Evolutionary conservation across 257 asterid genomes (phyloP).

Genomic region (Echites panduratus): DNA sequence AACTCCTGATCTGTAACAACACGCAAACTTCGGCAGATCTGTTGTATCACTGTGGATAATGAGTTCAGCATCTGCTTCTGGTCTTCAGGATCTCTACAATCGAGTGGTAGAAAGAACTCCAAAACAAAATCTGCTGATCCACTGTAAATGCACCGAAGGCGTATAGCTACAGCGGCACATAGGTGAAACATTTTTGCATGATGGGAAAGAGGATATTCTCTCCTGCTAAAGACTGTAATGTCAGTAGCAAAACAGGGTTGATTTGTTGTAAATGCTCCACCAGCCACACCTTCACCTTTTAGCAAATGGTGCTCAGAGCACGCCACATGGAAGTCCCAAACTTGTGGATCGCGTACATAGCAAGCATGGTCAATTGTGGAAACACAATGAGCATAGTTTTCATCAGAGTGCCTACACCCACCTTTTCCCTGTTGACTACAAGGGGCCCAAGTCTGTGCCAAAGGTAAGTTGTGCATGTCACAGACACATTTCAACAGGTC

Average conservation of each 20-base stretch:
- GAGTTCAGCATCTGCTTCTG: slow-evolving; percentile 58
- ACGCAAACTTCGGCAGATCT: slow-evolving; percentile 51
- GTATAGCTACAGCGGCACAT: slow-evolving; percentile 68
- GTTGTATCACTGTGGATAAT: slow-evolving; percentile 49
- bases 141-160: slow-evolving; percentile 55
- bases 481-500: slow-evolving; percentile 51
- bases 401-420: slow-evolving; percentile 63
- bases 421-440: slow-evolving; percentile 60
- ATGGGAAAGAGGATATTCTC: slow-evolving; percentile 76
- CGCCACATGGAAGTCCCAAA: slow-evolving; percentile 55
- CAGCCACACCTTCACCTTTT: slow-evolving; percentile 76
- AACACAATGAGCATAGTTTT: slow-evolving; percentile 51
- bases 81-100: slow-evolving; percentile 46
- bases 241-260: slow-evolving; percentile 68
- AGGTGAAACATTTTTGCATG: slow-evolving; percentile 51
- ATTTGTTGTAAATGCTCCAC: slow-evolving; percentile 65
- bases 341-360: slow-evolving; percentile 49
- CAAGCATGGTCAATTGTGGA: slow-evolving; percentile 67
- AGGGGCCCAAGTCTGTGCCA: slow-evolving; percentile 80
- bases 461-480: slow-evolving; percentile 51
- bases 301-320: slow-evolving; percentile 79
- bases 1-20: slow-evolving; percentile 59
- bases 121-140: slow-evolving; percentile 64
- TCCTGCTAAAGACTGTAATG: slow-evolving; percentile 54
- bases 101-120: slow-evolving; percentile 66